Evolutionary conservation across 768 basidiomycete genomes (phyloP), one percentile per base, ranked within the genome.

Genomic region (Tulasnella sp.): DNA sequence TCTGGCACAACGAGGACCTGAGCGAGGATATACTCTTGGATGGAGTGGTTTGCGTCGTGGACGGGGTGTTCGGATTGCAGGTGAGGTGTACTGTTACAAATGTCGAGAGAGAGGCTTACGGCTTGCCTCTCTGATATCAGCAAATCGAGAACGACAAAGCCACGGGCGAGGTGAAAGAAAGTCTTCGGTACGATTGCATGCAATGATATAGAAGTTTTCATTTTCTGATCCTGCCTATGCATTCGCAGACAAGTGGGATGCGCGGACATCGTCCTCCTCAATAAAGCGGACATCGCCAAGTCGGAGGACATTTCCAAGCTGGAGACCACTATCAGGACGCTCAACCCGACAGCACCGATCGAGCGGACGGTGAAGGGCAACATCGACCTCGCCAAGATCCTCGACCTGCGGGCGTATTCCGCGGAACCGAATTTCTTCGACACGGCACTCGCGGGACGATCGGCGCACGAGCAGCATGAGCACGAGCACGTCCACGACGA

Each of bases 1-100:
- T 83, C 72, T 83, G 82, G 82, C 76, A 78, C 62, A 82, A 83
- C 72, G 81, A 82, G 72, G 81, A 81, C 62, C 77, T 82, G 77
- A 80, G 81, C 19, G 78, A 77, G 17, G 79, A 80, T 64, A 74
- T 83, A 36, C 73, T 79, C 14, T 75, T 83, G 0, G 96, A 98
- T 77, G 93, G 94, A 9, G 93, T 98, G 0, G 87, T 97, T 8
- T 95, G 93, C 75, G 91, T 98, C 14, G 91, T 97, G 0, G 95
- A 97, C 77, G 92, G 90, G 5, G 86, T 90, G 19, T 96, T 94
- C 80, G 92, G 92, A 0, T 78, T 81, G 52, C 81, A 86, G 81
- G 88, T 88, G 77, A 64, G 79, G 63, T 26, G 26, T 71, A 17
- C 19, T 68, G 39, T 62, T 62, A 62, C 39, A 41, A 44, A 7